These are phyloP conservation scores for Sporothrix sp. DNA, from an alignment of 2,329 filamentous ascomycete species.

Conservation along the genomic window DNA sequence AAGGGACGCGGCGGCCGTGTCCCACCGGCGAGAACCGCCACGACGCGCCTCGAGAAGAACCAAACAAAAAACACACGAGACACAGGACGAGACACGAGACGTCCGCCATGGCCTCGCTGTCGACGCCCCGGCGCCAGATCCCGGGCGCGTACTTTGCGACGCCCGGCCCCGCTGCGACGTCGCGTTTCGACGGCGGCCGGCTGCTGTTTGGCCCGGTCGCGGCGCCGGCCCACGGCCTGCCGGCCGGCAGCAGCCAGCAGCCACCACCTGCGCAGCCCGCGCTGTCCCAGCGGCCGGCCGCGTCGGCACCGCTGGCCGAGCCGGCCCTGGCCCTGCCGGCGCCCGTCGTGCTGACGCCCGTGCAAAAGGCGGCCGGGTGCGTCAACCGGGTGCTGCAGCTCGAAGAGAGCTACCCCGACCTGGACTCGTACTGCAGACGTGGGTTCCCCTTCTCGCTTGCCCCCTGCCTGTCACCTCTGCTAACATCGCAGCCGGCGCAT, in stretches of 20 bases:
- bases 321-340: slow-evolving; percentile 36
- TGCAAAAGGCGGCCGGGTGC: slow-evolving; percentile 71
- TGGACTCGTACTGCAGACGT: slow-evolving; percentile 86
- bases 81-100: too few species aligned
- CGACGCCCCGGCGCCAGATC: slow-evolving; percentile 60
- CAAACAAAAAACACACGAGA: too few species aligned
- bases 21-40: too few species aligned
- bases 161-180: slow-evolving; percentile 40
- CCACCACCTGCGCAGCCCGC: neutral
- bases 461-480: too few species aligned
- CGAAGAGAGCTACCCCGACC: slow-evolving; percentile 75
- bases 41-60: too few species aligned
- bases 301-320: slow-evolving; percentile 21
- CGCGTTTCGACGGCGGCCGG: slow-evolving; percentile 38
- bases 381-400: slow-evolving; percentile 69
- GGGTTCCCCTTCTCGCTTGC: slow-evolving; percentile 39
- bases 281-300: neutral
- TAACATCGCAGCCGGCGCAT: slow-evolving; percentile 61
- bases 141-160: slow-evolving; percentile 71
- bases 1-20: too few species aligned
- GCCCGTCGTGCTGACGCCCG: slow-evolving; percentile 32
- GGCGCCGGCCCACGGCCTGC: neutral
- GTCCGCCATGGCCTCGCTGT: slow-evolving; percentile 40
- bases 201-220: slow-evolving; percentile 35
- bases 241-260: neutral